These are phyloP conservation scores for Betula pendula DNA, from an alignment of 306 rosid species.

Conservation along the genomic window DNA sequence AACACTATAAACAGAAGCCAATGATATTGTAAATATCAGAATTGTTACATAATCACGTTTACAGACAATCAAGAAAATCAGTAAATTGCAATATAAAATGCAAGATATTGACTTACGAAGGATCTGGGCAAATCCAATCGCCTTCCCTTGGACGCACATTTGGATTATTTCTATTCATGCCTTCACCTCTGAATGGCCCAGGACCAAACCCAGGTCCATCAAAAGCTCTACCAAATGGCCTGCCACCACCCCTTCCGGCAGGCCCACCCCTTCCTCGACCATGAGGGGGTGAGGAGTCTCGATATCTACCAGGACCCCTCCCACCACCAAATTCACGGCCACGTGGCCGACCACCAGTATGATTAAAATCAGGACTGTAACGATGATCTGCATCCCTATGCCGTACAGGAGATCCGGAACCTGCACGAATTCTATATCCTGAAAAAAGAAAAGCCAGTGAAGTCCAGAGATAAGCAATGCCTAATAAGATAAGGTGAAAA, in stretches of 20 bases:
- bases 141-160: conserved; percentile 93
- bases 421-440: conserved; percentile 95
- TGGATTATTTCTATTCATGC: conserved; percentile 67
- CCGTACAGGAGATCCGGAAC: conserved; percentile 82
- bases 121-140: conserved; percentile 88
- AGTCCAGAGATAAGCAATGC: conserved; percentile 47
- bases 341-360: conserved; percentile 40
- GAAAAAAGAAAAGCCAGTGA: conserved; percentile 60
- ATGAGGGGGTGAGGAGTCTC: conserved; percentile 72
- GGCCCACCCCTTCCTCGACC: conserved; percentile 66
- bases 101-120: conserved; percentile 53
- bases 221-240: conserved; percentile 72
- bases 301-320: conserved; percentile 69
- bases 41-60: background rate
- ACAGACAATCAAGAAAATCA: background rate
- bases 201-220: conserved; percentile 61
- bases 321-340: conserved; percentile 64
- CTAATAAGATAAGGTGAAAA: conserved; percentile 32
- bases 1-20: background rate
- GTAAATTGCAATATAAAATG: conserved; percentile 2
- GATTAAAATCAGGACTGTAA: conserved; percentile 58
- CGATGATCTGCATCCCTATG: conserved; percentile 66
- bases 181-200: conserved; percentile 74
- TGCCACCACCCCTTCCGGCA: conserved; percentile 68
- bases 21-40: background rate